phyloP scores from a whole-genome alignment of 768 basidiomycete species.

The Boletus sp. region DNA sequence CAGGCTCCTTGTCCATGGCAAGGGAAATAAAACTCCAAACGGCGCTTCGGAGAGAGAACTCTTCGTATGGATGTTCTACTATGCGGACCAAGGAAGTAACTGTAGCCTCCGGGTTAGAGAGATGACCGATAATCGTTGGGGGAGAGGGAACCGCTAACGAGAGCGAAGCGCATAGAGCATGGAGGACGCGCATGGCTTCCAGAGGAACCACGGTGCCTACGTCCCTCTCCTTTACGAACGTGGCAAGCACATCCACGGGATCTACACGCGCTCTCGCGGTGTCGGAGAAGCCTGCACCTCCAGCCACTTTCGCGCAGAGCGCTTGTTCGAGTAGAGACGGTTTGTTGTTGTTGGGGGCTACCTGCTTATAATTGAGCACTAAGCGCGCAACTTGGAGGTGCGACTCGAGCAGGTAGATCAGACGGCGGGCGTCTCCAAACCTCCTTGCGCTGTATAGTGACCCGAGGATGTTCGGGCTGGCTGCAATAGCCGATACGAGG shows the following conservation, averaged over 20 bases:
- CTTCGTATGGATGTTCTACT: conserved; percentile 76
- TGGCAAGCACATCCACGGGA: conserved; percentile 71
- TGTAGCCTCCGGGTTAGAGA: conserved; percentile 71
- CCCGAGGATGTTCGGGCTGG: conserved; percentile 54
- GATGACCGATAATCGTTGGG: conserved; percentile 73
- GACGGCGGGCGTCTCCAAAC: conserved; percentile 62
- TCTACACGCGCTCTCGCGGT: conserved; percentile 50
- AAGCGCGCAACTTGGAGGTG: conserved; percentile 60
- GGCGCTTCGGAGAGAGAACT: conserved; percentile 62
- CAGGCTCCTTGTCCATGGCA: conserved; percentile 83
- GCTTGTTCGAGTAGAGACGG: conserved; percentile 74
- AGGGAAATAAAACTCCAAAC: conserved; percentile 84
- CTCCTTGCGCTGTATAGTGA: conserved; percentile 62
- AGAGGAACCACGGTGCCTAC: conserved; percentile 59
- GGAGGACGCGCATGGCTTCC: conserved; percentile 65
- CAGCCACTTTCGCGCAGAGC: conserved; percentile 60
- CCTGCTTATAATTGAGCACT: conserved; percentile 63
- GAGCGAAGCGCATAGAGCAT: conserved; percentile 63
- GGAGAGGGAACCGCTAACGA: conserved; percentile 57
- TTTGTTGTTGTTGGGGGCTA: conserved; percentile 38
- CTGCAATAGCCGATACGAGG: conserved; percentile 64
- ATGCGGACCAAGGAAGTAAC: conserved; percentile 67
- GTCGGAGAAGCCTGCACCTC: conserved; percentile 44
- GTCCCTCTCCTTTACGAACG: conserved; percentile 62
- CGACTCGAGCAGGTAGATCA: conserved; percentile 67